These are phyloP conservation scores for Mortierella claussenii DNA, from an alignment of 192 early-diverging fungal genomes.

Conservation along the genomic window DNA sequence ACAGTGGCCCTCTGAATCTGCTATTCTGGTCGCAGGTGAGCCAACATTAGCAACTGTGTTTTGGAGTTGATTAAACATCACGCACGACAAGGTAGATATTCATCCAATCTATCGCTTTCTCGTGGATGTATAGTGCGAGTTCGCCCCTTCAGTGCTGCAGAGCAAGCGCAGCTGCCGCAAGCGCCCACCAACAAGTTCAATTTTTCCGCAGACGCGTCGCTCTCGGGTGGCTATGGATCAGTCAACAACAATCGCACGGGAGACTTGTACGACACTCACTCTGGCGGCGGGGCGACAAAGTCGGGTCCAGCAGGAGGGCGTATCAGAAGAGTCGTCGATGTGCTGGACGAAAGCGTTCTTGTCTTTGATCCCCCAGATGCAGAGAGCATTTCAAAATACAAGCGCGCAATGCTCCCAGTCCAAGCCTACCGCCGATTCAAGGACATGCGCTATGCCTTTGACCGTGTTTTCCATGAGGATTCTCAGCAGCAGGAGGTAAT, in stretches of 20 bases:
- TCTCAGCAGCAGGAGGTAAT: conserved; percentile 75
- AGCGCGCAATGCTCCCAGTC: conserved; percentile 57
- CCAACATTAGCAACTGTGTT: conserved; percentile 8
- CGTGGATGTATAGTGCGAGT: conserved; percentile 67
- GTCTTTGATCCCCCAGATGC: conserved; percentile 81
- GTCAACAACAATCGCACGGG: conserved; percentile 4
- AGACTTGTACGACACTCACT: conserved; percentile 1
- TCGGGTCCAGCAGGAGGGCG: background rate
- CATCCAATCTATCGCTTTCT: no score
- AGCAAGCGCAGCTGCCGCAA: conserved; percentile 55
- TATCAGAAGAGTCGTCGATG: conserved; percentile 65
- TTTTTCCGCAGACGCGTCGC: conserved; percentile 52
- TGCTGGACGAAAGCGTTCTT: conserved; percentile 73
- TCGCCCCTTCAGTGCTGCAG: conserved; percentile 67
- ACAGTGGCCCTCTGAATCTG: conserved; percentile 49
- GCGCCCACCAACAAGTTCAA: conserved; percentile 55
- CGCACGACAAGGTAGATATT: no score
- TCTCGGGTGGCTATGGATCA: conserved; percentile 9
- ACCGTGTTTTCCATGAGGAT: conserved; percentile 79
- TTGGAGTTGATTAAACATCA: no score
- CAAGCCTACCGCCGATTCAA: conserved; percentile 74
- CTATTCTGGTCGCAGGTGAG: conserved; percentile 50
- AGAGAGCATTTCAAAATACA: conserved; percentile 51
- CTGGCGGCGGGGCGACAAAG: background rate
- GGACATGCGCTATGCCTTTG: conserved; percentile 79